Conservation (phyloP, 257 asterid genomes). For the Petunia axillaris region DNA sequence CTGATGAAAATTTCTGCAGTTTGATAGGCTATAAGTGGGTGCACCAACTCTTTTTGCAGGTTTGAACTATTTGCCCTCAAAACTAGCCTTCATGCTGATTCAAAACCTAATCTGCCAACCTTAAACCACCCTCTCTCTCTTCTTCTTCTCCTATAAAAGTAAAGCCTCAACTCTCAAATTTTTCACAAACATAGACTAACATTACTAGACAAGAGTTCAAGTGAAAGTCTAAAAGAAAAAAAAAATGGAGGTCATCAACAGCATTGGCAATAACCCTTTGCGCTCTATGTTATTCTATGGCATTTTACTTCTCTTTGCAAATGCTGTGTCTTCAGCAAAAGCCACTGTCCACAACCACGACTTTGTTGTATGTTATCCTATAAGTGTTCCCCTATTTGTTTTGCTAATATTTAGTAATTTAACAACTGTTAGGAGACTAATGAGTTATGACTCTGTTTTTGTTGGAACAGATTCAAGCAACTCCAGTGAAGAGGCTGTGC, state of each 20-base stretch:
- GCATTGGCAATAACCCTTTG: conserved; percentile 22
- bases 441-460: background rate
- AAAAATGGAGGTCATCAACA: conserved; percentile 34
- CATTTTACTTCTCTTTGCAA: conserved; percentile 41
- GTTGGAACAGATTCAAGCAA: conserved; percentile 66
- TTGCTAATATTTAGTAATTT: background rate
- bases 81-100: conserved; percentile 37
- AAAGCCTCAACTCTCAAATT: conserved; percentile 32
- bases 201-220: background rate
- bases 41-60: conserved; percentile 53
- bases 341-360: conserved; percentile 67
- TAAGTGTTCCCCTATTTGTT: background rate
- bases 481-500: conserved; percentile 93
- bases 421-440: background rate
- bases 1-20: conserved; percentile 37
- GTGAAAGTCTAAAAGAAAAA: background rate
- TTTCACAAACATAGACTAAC: conserved; percentile 33
- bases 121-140: conserved; percentile 48
- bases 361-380: conserved; percentile 59
- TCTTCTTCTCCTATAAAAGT: conserved; percentile 46
- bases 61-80: conserved; percentile 49
- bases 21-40: conserved; percentile 58
- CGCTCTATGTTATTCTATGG: conserved; percentile 39
- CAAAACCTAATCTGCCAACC: conserved; percentile 62
- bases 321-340: conserved; percentile 45